These are phyloP conservation scores for Rhexocercosporidium sp. DNA, from an alignment of 2,329 filamentous ascomycete species.

Conservation along the genomic window DNA sequence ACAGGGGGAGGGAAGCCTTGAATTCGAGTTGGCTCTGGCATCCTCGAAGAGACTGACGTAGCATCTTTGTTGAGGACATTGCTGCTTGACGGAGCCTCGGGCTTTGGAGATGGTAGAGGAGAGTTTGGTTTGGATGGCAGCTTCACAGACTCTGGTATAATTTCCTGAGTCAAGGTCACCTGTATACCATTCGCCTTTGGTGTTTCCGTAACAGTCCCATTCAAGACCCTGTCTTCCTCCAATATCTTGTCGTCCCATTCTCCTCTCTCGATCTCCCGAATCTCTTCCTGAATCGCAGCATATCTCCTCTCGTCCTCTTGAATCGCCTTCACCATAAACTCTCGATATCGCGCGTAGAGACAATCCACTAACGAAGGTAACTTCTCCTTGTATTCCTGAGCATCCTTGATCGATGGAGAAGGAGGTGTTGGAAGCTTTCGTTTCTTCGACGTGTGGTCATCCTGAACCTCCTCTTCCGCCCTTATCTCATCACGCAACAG, in stretches of 20 bases:
- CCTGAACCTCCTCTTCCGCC: slow-evolving; percentile 52
- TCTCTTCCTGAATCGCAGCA: slow-evolving; percentile 67
- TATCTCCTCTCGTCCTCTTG: slow-evolving; percentile 74
- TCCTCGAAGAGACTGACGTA: slow-evolving; percentile 22
- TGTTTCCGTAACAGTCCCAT: slow-evolving; percentile 20
- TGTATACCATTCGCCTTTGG: slow-evolving; percentile 30
- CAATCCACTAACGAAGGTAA: slow-evolving; percentile 74
- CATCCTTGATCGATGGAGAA: slow-evolving; percentile 69
- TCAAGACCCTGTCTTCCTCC: slow-evolving; percentile 32
- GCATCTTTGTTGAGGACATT: slow-evolving; percentile 34
- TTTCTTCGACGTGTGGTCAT: slow-evolving; percentile 61
- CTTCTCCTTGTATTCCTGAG: slow-evolving; percentile 66
- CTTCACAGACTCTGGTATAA: slow-evolving; percentile 15
- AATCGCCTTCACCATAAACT: slow-evolving; percentile 72
- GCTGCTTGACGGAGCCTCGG: slow-evolving; percentile 32
- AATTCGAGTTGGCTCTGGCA: slow-evolving; percentile 22
- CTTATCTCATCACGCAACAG: slow-evolving; percentile 76
- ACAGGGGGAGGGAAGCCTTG: slow-evolving; percentile 21
- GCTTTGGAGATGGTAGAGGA: slow-evolving; percentile 27
- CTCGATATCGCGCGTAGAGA: slow-evolving; percentile 77
- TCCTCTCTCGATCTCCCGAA: slow-evolving; percentile 69
- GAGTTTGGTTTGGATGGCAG: slow-evolving; percentile 17
- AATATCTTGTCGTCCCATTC: slow-evolving; percentile 52
- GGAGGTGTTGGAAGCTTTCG: slow-evolving; percentile 73
- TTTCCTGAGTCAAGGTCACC: slow-evolving; percentile 21